These are phyloP conservation scores for Phytophthora chlamydospora DNA, from an alignment of 352 stramenopile species.

Conservation along the genomic window DNA sequence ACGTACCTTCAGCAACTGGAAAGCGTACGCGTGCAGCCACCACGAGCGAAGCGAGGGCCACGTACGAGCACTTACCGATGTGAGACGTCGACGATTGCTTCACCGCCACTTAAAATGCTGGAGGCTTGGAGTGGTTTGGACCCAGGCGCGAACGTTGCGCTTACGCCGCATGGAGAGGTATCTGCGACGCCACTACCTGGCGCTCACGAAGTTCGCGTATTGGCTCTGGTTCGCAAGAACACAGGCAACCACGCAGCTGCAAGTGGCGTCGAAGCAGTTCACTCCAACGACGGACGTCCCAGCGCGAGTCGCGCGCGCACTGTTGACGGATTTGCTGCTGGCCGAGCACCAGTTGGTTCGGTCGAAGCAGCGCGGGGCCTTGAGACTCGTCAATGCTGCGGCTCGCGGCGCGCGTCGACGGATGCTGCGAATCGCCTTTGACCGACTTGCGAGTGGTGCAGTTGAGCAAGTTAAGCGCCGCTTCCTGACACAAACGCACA, in stretches of 20 bases:
- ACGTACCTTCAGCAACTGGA: conserved; percentile 28
- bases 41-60: conserved; percentile 3
- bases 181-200: conserved; percentile 32
- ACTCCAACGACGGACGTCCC: conserved; percentile 12
- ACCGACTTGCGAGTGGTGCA: conserved; percentile 11
- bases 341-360: conserved; percentile 11
- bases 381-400: conserved; percentile 18
- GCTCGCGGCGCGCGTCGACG: conserved; percentile 12
- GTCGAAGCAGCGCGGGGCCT: conserved; percentile 24
- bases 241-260: conserved; percentile 26
- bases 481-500: conserved; percentile 18
- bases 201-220: conserved; percentile 37
- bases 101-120: conserved; percentile 16
- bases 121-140: conserved; percentile 4
- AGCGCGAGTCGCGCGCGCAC: conserved; percentile 14
- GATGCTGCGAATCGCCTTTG: conserved; percentile 23
- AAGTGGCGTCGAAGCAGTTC: conserved; percentile 22
- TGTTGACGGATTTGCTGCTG: conserved; percentile 25
- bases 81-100: conserved; percentile 5
- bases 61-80: conserved; percentile 1
- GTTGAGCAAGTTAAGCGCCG: neutral
- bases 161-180: conserved; percentile 21
- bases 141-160: conserved; percentile 12
- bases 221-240: conserved; percentile 55
- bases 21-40: conserved; percentile 10